Evolutionary conservation across 176 grass and related monocot species (phyloP).

Genomic region (Oryza australiensis): DNA sequence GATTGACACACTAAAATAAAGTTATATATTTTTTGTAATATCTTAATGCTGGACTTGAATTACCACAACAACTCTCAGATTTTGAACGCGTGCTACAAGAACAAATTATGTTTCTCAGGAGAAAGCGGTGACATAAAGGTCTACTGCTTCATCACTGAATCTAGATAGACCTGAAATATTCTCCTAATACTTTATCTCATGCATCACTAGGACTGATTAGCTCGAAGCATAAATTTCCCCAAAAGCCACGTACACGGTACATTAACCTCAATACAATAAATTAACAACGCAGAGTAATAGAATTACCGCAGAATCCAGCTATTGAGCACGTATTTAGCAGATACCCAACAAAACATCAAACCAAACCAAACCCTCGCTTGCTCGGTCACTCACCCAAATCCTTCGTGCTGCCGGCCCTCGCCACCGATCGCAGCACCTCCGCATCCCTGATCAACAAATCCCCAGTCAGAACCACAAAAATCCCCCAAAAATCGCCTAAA

Average conservation of each 20-base stretch:
- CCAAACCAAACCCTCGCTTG: constrained; percentile 47
- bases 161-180: not conserved
- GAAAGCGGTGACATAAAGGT: not conserved
- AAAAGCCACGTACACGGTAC: not conserved
- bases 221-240: not conserved
- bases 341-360: not conserved
- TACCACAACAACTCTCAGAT: not conserved
- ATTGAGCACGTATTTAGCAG: not conserved
- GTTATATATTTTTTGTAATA: not conserved
- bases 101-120: constrained; percentile 2
- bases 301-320: not conserved
- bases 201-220: not conserved
- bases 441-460: constrained; percentile 58
- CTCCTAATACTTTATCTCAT: not conserved
- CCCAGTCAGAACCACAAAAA: not conserved
- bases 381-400: constrained; percentile 67
- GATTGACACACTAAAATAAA: constrained; percentile 4
- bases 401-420: constrained; percentile 76
- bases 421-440: constrained; percentile 75
- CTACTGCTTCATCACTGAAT: not conserved
- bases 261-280: not conserved
- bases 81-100: not conserved
- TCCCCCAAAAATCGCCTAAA: not conserved
- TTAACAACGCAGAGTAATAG: not conserved
- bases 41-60: not conserved